Evolutionary conservation across 306 rosid species (phyloP), one percentile per base, ranked within the genome.

Genomic region (Quercus mongolica): DNA sequence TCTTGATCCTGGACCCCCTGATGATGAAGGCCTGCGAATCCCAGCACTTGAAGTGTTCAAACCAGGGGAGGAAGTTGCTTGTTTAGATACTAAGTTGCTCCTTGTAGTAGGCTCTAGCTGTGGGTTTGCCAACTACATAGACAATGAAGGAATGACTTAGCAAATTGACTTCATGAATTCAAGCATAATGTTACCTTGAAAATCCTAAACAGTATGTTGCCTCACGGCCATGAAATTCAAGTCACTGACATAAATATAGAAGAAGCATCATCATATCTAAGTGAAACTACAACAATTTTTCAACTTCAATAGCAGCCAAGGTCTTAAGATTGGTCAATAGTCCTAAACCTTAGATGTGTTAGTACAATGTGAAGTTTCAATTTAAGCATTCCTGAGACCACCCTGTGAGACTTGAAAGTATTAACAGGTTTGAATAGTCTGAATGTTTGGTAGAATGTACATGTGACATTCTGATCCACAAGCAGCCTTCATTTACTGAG

Each of bases 1-100:
- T 76, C 98, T 90, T 78, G 97, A 92, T 83, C 96, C 97, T 25
- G 94, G 96, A 75, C 96, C 98, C 64, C 92, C 94, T 5, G 97
- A 89, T 78, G 98, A 92, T 20, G 97, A 90, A 58, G 96, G 98
- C 76, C 96, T 88, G 74, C 96, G 87, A 72, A 82, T 85, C 76
- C 89, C 90, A 12, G 88, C 89, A 87, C 87, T 82, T 74, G 96
- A 92, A 84, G 94, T 80, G 84, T 87, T 89, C 84, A 88, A 68
- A 71, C 88, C 88, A 71, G 97, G 98, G 74, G 97, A 92, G 59
- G 92, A 88, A 85, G 84, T 64, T 74, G 87, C 73, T 86, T 87
- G 97, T 83, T 85, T 94, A 55, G 91, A 76, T 81, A 75, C 83
- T 77, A 91, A 82, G 87, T 79, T 85, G 86, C 82, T 86, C 85